Evolutionary conservation across 73 alveolate genomes (phyloP).

Genomic region (Paramecium sonneborni): DNA sequence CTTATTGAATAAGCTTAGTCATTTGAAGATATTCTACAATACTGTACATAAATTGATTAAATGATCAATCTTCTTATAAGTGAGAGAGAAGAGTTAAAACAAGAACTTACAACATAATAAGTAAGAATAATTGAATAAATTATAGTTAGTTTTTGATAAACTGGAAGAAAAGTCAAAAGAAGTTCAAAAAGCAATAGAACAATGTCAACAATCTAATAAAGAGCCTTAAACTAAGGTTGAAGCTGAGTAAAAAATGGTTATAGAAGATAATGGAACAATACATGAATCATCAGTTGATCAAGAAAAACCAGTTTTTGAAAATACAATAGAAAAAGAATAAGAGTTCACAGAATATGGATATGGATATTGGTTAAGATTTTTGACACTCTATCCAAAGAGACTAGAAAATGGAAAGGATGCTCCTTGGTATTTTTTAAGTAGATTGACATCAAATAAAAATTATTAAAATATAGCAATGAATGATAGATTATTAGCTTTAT

Average conservation of each 20-base stretch:
- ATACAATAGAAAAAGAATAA: background rate
- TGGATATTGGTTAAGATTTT: conserved; percentile 48
- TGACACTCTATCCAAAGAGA: background rate
- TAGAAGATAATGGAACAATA: background rate
- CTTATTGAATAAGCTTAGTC: background rate
- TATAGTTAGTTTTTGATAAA: background rate
- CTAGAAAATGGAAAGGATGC: conserved; percentile 29
- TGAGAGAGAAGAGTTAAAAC: background rate
- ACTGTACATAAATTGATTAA: background rate
- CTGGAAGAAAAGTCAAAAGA: background rate
- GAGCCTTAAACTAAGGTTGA: background rate
- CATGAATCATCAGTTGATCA: background rate
- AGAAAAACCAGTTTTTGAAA: background rate
- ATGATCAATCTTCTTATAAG: background rate
- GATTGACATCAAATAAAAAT: background rate
- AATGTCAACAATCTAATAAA: background rate
- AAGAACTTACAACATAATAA: background rate
- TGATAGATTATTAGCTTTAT: conserved; percentile 35
- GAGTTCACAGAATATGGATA: conserved; percentile 25
- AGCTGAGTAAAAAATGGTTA: background rate
- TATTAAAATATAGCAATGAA: conserved; percentile 1
- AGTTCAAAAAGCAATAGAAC: background rate
- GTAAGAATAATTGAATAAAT: background rate
- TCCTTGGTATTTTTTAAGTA: conserved; percentile 36
- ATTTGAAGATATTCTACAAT: background rate